phyloP scores from a whole-genome alignment of 805 yeast species.

The Phaffomyces thermotolerans region DNA sequence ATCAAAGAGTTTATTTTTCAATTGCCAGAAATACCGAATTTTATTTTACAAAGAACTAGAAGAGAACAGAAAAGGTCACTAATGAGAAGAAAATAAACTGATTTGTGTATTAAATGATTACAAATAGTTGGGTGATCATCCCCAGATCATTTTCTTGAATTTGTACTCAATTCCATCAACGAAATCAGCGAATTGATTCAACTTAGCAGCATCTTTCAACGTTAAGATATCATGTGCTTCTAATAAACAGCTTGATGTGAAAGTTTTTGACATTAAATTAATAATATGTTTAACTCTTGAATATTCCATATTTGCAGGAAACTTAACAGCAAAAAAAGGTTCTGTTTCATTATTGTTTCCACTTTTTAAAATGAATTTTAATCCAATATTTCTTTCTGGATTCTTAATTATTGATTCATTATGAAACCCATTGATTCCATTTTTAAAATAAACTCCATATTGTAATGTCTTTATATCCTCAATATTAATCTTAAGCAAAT shows the following conservation, averaged over 20 bases:
- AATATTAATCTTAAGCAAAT: slow-evolving; percentile 14
- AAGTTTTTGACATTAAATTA: slow-evolving; percentile 19
- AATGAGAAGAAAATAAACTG: no score
- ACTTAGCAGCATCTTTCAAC: slow-evolving; percentile 28
- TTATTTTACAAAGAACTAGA: no score
- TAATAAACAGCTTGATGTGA: slow-evolving; percentile 17
- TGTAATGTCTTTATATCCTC: slow-evolving; percentile 19
- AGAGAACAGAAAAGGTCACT: not conserved
- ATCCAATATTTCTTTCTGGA: slow-evolving; percentile 28
- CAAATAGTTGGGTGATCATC: slow-evolving; percentile 7
- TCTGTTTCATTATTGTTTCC: not conserved
- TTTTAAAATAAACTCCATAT: slow-evolving; percentile 25
- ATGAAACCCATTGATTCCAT: slow-evolving; percentile 6
- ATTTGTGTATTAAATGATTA: no score
- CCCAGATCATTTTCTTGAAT: slow-evolving; percentile 35
- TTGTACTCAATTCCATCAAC: slow-evolving; percentile 30
- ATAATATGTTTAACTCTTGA: slow-evolving; percentile 17
- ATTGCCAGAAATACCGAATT: not conserved
- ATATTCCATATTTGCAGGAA: slow-evolving; percentile 22
- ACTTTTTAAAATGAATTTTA: slow-evolving; percentile 16
- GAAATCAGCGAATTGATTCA: slow-evolving; percentile 22
- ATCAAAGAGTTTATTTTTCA: not conserved
- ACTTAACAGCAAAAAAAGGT: slow-evolving; percentile 16
- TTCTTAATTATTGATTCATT: slow-evolving; percentile 18
- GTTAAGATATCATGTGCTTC: slow-evolving; percentile 28